Evolutionary conservation across 192 early-diverging fungal genomes (phyloP), one percentile per base, ranked within the genome.

Genomic region (Coemansia sp.): DNA sequence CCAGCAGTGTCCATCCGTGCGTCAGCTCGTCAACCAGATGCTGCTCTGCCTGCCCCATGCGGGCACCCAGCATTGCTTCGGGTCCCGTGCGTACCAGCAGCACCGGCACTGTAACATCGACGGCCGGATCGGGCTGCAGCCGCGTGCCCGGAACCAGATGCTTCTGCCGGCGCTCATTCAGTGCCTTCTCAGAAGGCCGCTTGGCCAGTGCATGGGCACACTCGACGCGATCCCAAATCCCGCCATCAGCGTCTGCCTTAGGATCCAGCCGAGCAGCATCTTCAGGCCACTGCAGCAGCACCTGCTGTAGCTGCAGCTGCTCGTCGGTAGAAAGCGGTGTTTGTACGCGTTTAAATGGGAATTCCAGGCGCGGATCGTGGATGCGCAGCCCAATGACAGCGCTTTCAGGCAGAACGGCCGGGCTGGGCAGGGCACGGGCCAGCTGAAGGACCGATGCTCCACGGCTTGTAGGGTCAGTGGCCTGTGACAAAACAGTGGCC

Each of bases 1-100:
- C 64, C 26, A 96, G 65, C 15, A 96, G 36, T 16, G 88, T 88
- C 93, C 92, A 94, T 0, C 93, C 92, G 47, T 85, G 71, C 28
- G 75, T 62, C 45, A 78, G 28, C 23, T 30, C 41, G 58, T 64
- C 75, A 42, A 66, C 43, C 17, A 54, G 51, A 11, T 68, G 61
- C 26, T 60, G 78, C 52, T 84, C 84, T 9, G 68, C 79, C 21
- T 66, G 76, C 5, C 64, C 68, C 0, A 58, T 28, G 36, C 40
- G 39, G 18, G 58, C 34, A 20, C 71, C 56, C 32, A 61, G 44
- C 37, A 55, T 44, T 11, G 65, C 57, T 55, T 78, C 69, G n/a
- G 64, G 72, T 21, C 87, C 87, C 11, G 90, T 81, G 64, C 93
- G 92, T 5, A 94, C 58, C 4, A 96, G 80, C 2, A 98, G 61